phyloP scores from a whole-genome alignment of 2,329 filamentous ascomycete genomes.

The Rutstroemia sp. region DNA sequence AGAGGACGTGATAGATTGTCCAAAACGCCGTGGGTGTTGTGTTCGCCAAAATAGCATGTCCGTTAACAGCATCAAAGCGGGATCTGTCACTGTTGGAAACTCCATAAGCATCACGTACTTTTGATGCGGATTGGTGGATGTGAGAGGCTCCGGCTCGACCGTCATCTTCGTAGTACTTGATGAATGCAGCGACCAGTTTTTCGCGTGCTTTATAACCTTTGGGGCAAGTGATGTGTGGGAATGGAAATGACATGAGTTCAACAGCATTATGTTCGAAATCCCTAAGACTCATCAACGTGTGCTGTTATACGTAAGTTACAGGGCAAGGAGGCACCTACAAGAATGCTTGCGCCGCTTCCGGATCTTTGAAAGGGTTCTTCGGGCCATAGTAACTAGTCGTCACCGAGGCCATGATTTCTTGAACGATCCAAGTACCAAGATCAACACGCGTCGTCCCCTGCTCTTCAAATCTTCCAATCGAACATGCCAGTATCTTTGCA shows the following conservation, averaged over 20 bases:
- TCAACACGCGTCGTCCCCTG: not conserved
- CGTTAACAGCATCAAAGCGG: not conserved
- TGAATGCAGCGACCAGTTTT: not conserved
- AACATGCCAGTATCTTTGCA: not conserved
- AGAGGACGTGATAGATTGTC: not conserved
- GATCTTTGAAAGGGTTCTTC: not conserved
- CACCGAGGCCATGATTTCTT: not conserved
- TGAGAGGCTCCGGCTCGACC: not conserved
- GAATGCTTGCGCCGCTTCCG: not conserved
- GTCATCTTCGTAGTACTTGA: not conserved
- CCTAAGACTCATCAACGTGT: not conserved
- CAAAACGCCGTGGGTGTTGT: not conserved
- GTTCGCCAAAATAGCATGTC: not conserved
- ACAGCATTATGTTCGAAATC: not conserved
- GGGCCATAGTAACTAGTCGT: not conserved
- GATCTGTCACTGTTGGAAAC: not conserved
- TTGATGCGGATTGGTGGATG: not conserved
- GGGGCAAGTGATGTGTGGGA: not conserved
- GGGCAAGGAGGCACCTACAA: not conserved
- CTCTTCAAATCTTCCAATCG: not conserved
- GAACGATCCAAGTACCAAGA: not conserved
- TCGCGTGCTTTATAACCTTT: not conserved
- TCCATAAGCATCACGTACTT: not conserved
- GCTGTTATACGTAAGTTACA: too few relatives aligned
- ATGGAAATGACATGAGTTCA: not conserved